Percentiles rank a stretch among this genome's conserved stretches.
phyloP scores from a whole-genome alignment of 1,284 basidiomycete genomes.

The Marasmius tenuissimus region DNA sequence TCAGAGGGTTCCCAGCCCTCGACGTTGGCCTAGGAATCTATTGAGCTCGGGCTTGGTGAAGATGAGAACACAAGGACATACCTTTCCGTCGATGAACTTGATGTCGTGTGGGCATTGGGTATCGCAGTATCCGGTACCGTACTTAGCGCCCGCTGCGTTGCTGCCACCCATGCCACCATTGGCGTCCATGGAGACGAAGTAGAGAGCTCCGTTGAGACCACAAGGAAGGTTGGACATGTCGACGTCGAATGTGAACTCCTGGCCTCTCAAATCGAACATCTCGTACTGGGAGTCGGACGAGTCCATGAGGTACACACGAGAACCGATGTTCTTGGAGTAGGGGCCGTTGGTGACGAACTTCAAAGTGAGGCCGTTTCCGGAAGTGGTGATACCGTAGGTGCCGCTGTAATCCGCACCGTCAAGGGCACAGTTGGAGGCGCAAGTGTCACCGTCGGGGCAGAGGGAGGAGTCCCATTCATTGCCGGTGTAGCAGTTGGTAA shows the following conservation, averaged over 20 bases:
- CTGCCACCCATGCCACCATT: conserved; percentile 51
- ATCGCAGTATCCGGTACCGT: conserved; percentile 59
- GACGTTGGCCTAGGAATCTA: too few relatives aligned
- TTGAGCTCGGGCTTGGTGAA: too few relatives aligned
- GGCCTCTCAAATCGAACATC: conserved; percentile 52
- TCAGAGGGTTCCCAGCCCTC: too few relatives aligned
- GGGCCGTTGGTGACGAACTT: too few relatives aligned
- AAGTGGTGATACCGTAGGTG: conserved; percentile 13
- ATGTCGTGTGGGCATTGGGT: conserved; percentile 57
- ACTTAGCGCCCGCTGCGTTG: conserved; percentile 59
- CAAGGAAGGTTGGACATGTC: too few relatives aligned
- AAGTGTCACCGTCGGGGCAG: too few relatives aligned
- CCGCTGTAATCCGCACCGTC: conserved; percentile 56
- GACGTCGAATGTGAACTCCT: conserved; percentile 14
- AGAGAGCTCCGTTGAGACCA: too few relatives aligned
- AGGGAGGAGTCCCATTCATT: conserved; percentile 41
- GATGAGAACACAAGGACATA: too few relatives aligned
- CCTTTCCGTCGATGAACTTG: conserved; percentile 51
- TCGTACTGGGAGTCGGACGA: conserved; percentile 40
- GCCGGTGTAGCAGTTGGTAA: conserved; percentile 58
- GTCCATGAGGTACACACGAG: conserved; percentile 50
- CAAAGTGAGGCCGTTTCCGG: too few relatives aligned
- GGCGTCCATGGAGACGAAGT: conserved; percentile 40
- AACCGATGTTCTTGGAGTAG: too few relatives aligned
- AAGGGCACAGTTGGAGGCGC: conserved; percentile 48